Percentiles rank a stretch among this genome's conserved stretches.
phyloP scores from a whole-genome alignment of 495 filamentous ascomycete genomes.

The Hypoxylon trugodes region DNA sequence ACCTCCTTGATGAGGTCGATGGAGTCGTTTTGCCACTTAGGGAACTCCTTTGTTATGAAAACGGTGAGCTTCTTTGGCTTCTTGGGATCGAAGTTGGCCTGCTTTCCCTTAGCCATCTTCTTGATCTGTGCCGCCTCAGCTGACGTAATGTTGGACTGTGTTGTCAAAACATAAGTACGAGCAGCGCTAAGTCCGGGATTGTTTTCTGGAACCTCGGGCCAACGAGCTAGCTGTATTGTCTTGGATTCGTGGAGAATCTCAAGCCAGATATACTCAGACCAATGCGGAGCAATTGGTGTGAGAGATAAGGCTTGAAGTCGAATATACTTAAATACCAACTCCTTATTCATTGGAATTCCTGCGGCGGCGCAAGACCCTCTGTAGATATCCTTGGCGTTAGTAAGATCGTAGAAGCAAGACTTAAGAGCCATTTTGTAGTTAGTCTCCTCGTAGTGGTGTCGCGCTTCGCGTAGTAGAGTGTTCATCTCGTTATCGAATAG shows the following conservation, averaged over 20 bases:
- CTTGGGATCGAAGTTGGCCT: slow-evolving; percentile 81
- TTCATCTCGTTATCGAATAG: slow-evolving; percentile 96
- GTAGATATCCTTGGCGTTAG: slow-evolving; percentile 83
- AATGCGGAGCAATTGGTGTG: slow-evolving; percentile 79
- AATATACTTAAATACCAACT: slow-evolving; percentile 78
- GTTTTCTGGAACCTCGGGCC: slow-evolving; percentile 73
- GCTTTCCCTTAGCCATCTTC: slow-evolving; percentile 90
- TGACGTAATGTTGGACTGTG: slow-evolving; percentile 80
- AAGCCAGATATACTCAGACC: slow-evolving; percentile 91
- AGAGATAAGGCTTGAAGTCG: slow-evolving; percentile 86
- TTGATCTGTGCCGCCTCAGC: slow-evolving; percentile 82
- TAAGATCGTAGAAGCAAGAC: slow-evolving; percentile 88
- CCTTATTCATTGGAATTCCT: slow-evolving; percentile 83
- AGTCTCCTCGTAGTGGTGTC: slow-evolving; percentile 77
- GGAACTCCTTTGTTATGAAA: slow-evolving; percentile 78
- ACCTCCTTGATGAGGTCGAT: slow-evolving; percentile 73
- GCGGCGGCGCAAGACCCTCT: slow-evolving; percentile 78
- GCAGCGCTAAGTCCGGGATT: slow-evolving; percentile 74
- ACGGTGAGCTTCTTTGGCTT: slow-evolving; percentile 92
- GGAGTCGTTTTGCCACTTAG: slow-evolving; percentile 90
- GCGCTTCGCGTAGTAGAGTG: slow-evolving; percentile 76
- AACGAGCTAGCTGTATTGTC: slow-evolving; percentile 81
- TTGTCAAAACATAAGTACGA: slow-evolving; percentile 79
- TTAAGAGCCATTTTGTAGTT: slow-evolving; percentile 94
- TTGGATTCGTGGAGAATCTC: slow-evolving; percentile 80